Evolutionary conservation across 345 rosid species (phyloP).

Genomic region (Lumnitzera racemosa): DNA sequence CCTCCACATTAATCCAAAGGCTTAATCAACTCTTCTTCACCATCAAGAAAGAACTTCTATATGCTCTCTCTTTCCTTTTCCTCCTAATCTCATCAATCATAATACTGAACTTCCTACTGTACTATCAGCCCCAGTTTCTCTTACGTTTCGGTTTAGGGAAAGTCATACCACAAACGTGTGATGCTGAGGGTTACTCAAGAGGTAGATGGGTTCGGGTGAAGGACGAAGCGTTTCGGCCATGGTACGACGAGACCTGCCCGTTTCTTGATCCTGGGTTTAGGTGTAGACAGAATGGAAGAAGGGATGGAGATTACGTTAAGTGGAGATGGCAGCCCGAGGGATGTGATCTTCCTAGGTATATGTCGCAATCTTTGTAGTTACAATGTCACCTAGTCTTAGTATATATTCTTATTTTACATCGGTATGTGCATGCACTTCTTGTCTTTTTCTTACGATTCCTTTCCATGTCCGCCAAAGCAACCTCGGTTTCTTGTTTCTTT

Average conservation of each 20-base stretch:
- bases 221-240: constrained; percentile 18
- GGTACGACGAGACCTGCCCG: constrained; percentile 54
- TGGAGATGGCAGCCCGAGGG: constrained; percentile 92
- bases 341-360: constrained; percentile 73
- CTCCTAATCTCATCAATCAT: constrained; percentile 30
- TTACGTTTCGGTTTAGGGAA: constrained; percentile 17
- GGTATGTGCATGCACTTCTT: too few species aligned
- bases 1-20: too few species aligned
- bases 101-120: constrained; percentile 15
- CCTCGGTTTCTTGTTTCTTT: too few species aligned
- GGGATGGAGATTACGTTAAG: constrained; percentile 45
- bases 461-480: too few species aligned
- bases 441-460: too few species aligned
- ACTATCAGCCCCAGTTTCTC: constrained; percentile 6
- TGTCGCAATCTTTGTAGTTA: too few species aligned
- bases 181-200: constrained; percentile 19
- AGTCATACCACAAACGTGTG: not conserved
- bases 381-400: too few species aligned
- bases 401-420: too few species aligned
- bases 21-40: constrained; percentile 1
- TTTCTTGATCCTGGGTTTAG: constrained; percentile 85
- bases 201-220: constrained; percentile 88
- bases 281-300: constrained; percentile 56
- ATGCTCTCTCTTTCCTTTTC: constrained; percentile 11
- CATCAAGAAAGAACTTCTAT: constrained; percentile 1